Evolutionary conservation across 164 flowering plant species (phyloP).

Genomic region (Macadamia tetraphylla): DNA sequence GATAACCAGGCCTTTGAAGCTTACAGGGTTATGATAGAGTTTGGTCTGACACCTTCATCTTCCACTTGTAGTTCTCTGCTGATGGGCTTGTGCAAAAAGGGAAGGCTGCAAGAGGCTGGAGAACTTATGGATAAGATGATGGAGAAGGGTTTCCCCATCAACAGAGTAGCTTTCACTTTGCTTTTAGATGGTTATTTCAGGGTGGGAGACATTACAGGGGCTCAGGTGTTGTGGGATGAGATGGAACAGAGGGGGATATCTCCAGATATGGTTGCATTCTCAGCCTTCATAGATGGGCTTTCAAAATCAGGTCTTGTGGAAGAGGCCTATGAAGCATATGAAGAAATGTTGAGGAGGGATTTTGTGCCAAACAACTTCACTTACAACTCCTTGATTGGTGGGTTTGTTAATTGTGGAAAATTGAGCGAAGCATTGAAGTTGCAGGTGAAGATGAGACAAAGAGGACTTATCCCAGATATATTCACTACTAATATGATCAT

Average conservation of each 20-base stretch:
- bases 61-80: conserved; percentile 73
- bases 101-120: conserved; percentile 55
- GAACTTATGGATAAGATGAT: conserved; percentile 56
- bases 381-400: conserved; percentile 81
- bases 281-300: conserved; percentile 81
- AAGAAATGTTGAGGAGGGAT: conserved; percentile 58
- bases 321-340: conserved; percentile 53
- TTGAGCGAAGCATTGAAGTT: conserved; percentile 57
- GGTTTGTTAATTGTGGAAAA: conserved; percentile 53
- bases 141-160: conserved; percentile 53
- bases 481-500: conserved; percentile 73
- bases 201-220: conserved; percentile 47
- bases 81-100: conserved; percentile 54
- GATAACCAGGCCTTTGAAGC: conserved; percentile 57
- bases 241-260: conserved; percentile 52
- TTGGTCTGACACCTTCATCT: conserved; percentile 60
- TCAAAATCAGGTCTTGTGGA: conserved; percentile 57
- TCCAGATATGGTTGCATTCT: conserved; percentile 81
- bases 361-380: conserved; percentile 74
- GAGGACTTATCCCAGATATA: conserved; percentile 74
- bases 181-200: conserved; percentile 70
- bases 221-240: conserved; percentile 59
- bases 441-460: conserved; percentile 64
- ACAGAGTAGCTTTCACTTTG: conserved; percentile 63
- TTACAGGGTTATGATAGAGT: conserved; percentile 48